Base-by-base conservation (phyloP, 306 rosid species). In the Begonia masoniana region DNA sequence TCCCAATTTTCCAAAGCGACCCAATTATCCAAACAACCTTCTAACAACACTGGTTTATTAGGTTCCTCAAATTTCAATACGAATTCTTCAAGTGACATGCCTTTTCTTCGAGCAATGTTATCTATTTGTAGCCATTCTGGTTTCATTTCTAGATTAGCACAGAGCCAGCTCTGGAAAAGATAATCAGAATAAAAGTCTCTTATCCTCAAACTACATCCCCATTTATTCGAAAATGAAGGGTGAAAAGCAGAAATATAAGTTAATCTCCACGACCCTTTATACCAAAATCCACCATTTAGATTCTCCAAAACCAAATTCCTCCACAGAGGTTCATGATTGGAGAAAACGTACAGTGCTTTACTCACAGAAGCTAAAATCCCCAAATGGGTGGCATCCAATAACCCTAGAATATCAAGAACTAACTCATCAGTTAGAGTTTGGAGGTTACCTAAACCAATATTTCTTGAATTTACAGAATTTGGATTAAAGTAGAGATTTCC, bases 111-210 rank as follows among this genome's bases (percentile, higher is more conserved):
- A 46, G 62, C 55, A 47, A 85, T 77, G 67, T 80, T 85, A 75
- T 85, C 94, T 64, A 84, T 85, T 67, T 78, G 81, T 58, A 81
- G 81, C 97, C 97, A 85, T 50, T 85, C 92, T 0, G 81, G 75
- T 57, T 85, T 91, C 94, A 85, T 81, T 70, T 91, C 97, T 23
- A 91, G 94, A 66, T 79, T 91, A 58, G 96, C 97, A 75, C 96
- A 85, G 47, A 91, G 85, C 97, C 97, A 91, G 63, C 97, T 83
- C 81, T 85, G 97, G 45, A 91, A 91, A 17, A 85, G 91, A 60
- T 81, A 78, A 73, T 91, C 96, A 47, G 94, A 91, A 62, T 91
- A 91, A 52, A 91, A 91, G 69, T 91, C 86, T 54, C 94, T 81
- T 36, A 85, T 84, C 67, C 82, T 78, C 61, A 85, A 63, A 60